Conservation (phyloP, 169 alveolate genomes). For the Plasmodium fragile region DNA sequence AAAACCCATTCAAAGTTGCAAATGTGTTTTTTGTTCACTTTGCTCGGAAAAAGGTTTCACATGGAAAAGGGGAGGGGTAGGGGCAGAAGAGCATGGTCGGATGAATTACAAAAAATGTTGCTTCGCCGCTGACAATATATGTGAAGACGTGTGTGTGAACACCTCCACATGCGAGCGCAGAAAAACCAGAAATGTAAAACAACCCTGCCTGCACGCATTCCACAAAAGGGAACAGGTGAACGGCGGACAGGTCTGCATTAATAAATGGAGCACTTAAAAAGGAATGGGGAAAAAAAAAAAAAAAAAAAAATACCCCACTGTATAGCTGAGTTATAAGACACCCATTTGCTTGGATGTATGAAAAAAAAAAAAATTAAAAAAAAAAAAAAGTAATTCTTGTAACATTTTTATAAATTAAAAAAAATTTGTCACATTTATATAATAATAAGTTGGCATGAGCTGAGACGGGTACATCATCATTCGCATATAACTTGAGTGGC, state of each 20-base stretch:
- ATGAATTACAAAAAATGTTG: not conserved
- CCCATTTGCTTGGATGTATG: not conserved
- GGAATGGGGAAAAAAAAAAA: not conserved
- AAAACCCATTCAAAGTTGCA: not conserved
- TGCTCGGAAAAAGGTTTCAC: not conserved
- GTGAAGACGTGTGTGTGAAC: not conserved
- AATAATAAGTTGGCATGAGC: not conserved
- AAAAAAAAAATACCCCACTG: not conserved
- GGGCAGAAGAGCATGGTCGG: not conserved
- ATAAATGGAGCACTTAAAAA: conserved; percentile 8
- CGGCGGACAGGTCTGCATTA: not conserved
- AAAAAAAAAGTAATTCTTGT: not conserved
- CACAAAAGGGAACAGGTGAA: not conserved
- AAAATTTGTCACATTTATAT: not conserved
- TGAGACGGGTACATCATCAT: not conserved
- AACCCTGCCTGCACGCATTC: not conserved
- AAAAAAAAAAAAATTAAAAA: not conserved
- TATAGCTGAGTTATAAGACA: not conserved
- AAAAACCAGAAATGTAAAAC: not conserved
- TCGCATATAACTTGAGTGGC: not conserved
- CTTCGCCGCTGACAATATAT: not conserved
- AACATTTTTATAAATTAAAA: not conserved
- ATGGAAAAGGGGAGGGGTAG: not conserved
- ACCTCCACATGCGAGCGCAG: not conserved
- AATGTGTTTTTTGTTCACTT: not conserved